phyloP scores from a whole-genome alignment of 768 basidiomycete genomes.

The Lactarius hengduanensis region DNA sequence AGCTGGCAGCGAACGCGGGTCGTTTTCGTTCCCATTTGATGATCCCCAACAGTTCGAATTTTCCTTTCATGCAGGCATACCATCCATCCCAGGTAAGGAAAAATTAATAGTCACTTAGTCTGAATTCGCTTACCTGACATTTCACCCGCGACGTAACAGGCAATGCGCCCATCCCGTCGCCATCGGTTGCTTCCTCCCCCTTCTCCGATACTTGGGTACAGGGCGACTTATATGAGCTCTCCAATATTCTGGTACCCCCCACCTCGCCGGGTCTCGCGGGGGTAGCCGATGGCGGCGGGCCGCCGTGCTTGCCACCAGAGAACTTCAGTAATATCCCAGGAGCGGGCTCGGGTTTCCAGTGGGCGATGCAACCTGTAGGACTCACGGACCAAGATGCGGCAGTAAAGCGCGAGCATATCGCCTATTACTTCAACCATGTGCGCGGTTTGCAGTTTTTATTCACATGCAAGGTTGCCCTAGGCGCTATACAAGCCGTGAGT shows the following conservation, averaged over 20 bases:
- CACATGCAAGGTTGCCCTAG: conserved; percentile 57
- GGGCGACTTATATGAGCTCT: conserved; percentile 8
- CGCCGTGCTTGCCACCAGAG: conserved; percentile 15
- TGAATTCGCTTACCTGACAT: conserved; percentile 17
- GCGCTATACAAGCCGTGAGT: conserved; percentile 65
- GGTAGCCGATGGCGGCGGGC: conserved; percentile 5
- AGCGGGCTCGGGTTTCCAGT: conserved; percentile 15
- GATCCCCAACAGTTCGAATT: conserved; percentile 18
- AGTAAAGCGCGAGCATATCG: conserved; percentile 37
- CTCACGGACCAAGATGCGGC: conserved; percentile 25
- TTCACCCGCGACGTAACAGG: conserved; percentile 4
- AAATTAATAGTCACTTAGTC: not conserved
- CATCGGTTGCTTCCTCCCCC: conserved; percentile 13
- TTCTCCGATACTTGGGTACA: conserved; percentile 19
- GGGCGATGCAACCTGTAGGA: conserved; percentile 20
- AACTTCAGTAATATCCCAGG: conserved; percentile 24
- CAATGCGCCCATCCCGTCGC: conserved; percentile 12
- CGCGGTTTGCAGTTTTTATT: conserved; percentile 66
- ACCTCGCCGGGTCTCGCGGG: conserved; percentile 13
- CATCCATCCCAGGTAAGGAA: conserved; percentile 24
- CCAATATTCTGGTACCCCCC: conserved; percentile 10
- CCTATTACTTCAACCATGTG: conserved; percentile 76
- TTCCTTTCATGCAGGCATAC: conserved; percentile 26
- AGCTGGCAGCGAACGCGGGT: conserved; percentile 19
- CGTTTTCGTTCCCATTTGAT: conserved; percentile 21